Evolutionary conservation across 2,329 filamentous ascomycete genomes (phyloP), one percentile per base, ranked within the genome.

Genomic region (Cercospora nicotianae): DNA sequence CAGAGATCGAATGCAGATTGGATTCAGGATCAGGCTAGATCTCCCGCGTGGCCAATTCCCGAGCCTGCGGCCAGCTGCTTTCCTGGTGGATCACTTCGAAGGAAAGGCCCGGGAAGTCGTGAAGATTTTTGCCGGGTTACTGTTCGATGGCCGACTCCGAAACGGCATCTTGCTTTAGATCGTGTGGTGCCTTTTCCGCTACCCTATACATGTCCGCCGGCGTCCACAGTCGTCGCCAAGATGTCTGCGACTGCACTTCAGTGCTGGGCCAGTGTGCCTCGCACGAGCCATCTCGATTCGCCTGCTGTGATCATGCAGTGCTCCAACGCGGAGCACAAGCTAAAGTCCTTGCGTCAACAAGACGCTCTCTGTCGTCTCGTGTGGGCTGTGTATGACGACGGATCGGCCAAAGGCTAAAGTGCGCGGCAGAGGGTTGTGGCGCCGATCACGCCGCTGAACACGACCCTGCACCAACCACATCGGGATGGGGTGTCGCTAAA

Each of bases 1-100:
- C 57, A 66, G 36, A 68, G 69, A 70, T 70, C 69, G 69, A 67
- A 67, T 59, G 62, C 57, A 66, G 66, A 65, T 58, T 61, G 33
- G 55, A 48, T 64, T 57, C 65, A 51, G 65, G 58, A 65, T 59
- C 39, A 36, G 57, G 60, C 64, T 63, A 63, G 63, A 67, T 66
- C 62, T 67, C 66, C 60, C 66, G 61, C 57, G 66, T 62, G 66
- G 57, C 42, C 66, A 62, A 48, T 61, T 63, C 26, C 53, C 45
- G 61, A 51, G 39, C 61, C 12, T 53, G 61, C 28, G 28, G 30
- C 42, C 28, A 30, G 48, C 48, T n/a, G 48, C 48, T 18, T 31
- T 33, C 8, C 26, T n/a, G 55, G 55, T 31, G 48, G 30, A 23
- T 63, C 31, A 36, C 28, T 48, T 45, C 42, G 48, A 12, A 53